phyloP scores from a whole-genome alignment of 169 alveolate species.

The Toxoplasma gondii region DNA sequence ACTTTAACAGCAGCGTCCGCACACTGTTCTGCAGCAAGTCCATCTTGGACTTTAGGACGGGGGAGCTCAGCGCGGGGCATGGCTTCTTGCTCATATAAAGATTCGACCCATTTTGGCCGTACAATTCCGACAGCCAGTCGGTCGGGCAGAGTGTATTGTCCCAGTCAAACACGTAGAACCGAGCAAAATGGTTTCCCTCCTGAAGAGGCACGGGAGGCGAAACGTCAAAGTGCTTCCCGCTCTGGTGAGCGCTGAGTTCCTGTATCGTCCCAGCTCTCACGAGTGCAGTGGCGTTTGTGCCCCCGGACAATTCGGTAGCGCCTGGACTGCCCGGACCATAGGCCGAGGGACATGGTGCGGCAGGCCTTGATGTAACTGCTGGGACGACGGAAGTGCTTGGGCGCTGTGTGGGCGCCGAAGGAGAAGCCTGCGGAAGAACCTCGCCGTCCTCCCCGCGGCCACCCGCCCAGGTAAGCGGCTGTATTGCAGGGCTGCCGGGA shows the following conservation, averaged over 20 bases:
- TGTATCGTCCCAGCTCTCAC: slow-evolving; percentile 14
- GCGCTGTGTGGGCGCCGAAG: neutral
- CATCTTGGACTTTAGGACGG: slow-evolving; percentile 41
- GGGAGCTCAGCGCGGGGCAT: slow-evolving; percentile 55
- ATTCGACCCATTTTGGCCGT: slow-evolving; percentile 48
- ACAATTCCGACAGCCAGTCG: slow-evolving; percentile 63
- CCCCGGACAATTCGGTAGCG: neutral
- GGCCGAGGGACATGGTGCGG: neutral
- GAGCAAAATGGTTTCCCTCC: slow-evolving; percentile 19
- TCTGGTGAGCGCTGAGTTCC: slow-evolving; percentile 11
- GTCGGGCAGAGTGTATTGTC: slow-evolving; percentile 67
- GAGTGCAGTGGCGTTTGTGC: neutral
- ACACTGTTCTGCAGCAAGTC: slow-evolving; percentile 48
- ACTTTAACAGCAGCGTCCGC: slow-evolving; percentile 52
- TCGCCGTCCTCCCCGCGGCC: neutral
- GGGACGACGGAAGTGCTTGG: neutral
- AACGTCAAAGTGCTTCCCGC: neutral
- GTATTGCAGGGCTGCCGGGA: neutral
- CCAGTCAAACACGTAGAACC: slow-evolving; percentile 63
- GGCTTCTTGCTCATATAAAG: slow-evolving; percentile 54
- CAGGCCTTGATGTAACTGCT: neutral
- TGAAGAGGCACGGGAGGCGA: neutral
- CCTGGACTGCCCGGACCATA: slow-evolving; percentile 24
- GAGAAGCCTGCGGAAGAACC: neutral
- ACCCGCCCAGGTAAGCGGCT: neutral